Evolutionary conservation across 1,284 basidiomycete genomes (phyloP), one percentile per base, ranked within the genome.

Genomic region (Tilletiaria anomala): DNA sequence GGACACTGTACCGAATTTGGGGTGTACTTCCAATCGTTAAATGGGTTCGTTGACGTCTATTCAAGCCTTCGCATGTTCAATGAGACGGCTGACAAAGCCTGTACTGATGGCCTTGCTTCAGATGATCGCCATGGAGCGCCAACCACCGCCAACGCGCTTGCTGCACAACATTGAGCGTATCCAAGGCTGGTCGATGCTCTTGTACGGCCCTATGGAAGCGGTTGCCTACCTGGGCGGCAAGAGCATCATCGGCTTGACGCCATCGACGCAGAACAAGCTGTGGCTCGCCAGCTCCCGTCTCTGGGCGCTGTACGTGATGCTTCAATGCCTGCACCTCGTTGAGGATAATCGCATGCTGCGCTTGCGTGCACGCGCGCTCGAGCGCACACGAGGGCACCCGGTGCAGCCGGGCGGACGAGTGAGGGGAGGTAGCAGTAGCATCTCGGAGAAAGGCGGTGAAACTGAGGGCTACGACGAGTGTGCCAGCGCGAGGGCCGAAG

Each of bases 181-280:
- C 22, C 63, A 66, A 45, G 63, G 59, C 22, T 61, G 58, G 56
- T 55, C 55, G 6, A 66, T 66, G 63, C 47, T 66, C 15, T 40
- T 56, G 6, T 66, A 65, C 48, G 61, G 58, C 43, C 63, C 63
- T 10, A 52, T 65, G 48, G 63, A 66, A 45, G 63, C 63, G 3
- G 33, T 61, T 8, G 61, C 59, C 11, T 66, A 66, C 44, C 52
- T 66, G 2, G 57, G 48, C n/a, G 48, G 50, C 34, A 59, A 66
- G 43, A 51, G 46, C 34, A 47, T 66, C 35, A n/a, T 66, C 15
- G 47, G 54, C 19, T 42, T 65, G 12, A 48, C 63, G 3, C 31
- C 42, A 12, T 39, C 47, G 6, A 45, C 47, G 24, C 58, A 59
- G 43, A 55, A 54, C 40, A 40, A 42, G 8, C 48, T 62, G 35